Conservation (phyloP, 768 basidiomycete genomes). For the Wakefieldia striispora region DNA sequence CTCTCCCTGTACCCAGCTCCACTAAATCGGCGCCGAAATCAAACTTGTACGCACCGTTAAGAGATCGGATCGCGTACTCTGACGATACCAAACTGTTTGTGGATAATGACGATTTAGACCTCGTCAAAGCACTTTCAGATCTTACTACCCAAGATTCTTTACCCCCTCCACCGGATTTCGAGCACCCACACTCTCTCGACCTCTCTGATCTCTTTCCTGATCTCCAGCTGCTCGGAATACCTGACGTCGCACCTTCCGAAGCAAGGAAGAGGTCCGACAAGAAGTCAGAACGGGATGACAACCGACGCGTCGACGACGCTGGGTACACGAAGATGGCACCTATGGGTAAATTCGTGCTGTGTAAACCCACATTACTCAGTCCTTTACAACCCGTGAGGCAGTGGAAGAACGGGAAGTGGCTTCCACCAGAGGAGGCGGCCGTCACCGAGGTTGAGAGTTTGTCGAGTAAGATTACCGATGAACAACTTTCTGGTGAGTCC, state of each 20-base stretch:
- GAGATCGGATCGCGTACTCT: constrained; percentile 52
- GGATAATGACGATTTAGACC: constrained; percentile 48
- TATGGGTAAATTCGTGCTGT: constrained; percentile 72
- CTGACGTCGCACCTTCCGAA: constrained; percentile 41
- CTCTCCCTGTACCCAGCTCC: constrained; percentile 10
- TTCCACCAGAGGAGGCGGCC: constrained; percentile 56
- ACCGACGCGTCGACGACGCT: constrained; percentile 75
- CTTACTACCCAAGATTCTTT: constrained; percentile 31
- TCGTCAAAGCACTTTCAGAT: constrained; percentile 49
- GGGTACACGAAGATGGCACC: constrained; percentile 75
- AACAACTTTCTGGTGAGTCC: constrained; percentile 49
- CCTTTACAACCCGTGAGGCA: constrained; percentile 80
- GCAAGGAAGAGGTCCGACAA: constrained; percentile 53
- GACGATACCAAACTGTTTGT: constrained; percentile 50
- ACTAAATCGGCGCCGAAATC: constrained; percentile 43
- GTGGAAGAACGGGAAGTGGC: constrained; percentile 64
- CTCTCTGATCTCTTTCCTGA: constrained; percentile 83
- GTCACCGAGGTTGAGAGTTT: constrained; percentile 41
- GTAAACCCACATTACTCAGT: constrained; percentile 81
- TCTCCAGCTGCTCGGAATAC: constrained; percentile 57
- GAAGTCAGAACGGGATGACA: constrained; percentile 61
- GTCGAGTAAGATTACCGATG: constrained; percentile 42
- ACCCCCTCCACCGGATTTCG: constrained; percentile 15
- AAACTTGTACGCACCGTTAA: constrained; percentile 52
- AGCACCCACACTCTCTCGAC: constrained; percentile 39